Evolutionary conservation across 73 alveolate species (phyloP).

Genomic region (Loxodes magnus): DNA sequence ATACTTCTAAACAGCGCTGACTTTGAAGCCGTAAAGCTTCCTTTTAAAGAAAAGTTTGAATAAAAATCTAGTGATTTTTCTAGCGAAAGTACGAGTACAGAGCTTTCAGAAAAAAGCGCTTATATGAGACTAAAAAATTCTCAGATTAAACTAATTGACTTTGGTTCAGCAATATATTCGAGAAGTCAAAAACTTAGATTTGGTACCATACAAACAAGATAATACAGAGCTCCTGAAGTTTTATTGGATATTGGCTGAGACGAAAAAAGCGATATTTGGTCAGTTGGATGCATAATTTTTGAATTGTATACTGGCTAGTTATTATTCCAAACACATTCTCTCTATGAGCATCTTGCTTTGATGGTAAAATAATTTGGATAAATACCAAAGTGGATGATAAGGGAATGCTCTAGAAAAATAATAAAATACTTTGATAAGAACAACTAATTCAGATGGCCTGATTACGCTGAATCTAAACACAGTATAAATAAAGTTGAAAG

Average conservation of each 20-base stretch:
- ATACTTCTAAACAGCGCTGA: slow-evolving; percentile 41
- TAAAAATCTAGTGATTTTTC: neutral
- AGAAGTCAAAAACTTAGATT: slow-evolving; percentile 32
- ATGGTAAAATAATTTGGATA: too few species aligned
- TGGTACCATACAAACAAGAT: slow-evolving; percentile 73
- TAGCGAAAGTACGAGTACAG: neutral
- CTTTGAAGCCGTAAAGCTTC: slow-evolving; percentile 1
- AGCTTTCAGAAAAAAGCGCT: slow-evolving; percentile 7
- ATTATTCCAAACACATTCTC: too few species aligned
- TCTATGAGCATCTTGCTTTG: too few species aligned
- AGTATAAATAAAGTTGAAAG: too few species aligned
- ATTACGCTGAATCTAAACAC: too few species aligned
- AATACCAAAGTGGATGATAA: too few species aligned
- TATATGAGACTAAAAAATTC: slow-evolving; percentile 16
- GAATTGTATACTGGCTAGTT: slow-evolving; percentile 80
- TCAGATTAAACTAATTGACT: slow-evolving; percentile 65
- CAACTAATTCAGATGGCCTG: too few species aligned
- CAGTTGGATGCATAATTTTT: slow-evolving; percentile 66
- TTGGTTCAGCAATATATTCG: slow-evolving; percentile 62
- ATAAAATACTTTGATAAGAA: too few species aligned
- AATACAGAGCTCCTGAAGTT: slow-evolving; percentile 85
- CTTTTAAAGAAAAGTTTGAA: neutral
- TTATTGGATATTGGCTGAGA: slow-evolving; percentile 50
- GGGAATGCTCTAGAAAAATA: too few species aligned
- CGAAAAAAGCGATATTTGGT: slow-evolving; percentile 77